Conservation (phyloP, 179 eudicot species). For the Silene coronaria region DNA sequence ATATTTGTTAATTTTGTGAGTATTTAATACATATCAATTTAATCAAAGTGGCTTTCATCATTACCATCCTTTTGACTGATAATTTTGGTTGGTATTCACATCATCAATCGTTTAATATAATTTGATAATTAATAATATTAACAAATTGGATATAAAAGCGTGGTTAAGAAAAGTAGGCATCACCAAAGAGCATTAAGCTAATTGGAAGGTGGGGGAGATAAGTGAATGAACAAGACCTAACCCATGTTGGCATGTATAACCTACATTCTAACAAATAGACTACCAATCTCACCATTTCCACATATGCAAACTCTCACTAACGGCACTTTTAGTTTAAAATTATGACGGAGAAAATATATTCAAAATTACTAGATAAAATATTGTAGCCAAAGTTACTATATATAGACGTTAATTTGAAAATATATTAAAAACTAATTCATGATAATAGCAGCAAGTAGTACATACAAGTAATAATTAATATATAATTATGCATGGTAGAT, state of each 20-base stretch:
- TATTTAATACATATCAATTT: neutral
- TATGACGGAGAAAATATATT: no score
- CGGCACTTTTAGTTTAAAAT: no score
- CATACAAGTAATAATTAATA: no score
- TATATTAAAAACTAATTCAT: no score
- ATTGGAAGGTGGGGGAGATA: constrained; percentile 16
- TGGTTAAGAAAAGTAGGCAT: constrained; percentile 8
- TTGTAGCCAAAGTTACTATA: no score
- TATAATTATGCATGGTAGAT: no score
- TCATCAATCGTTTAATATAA: neutral
- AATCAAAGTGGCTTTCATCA: constrained; percentile 9
- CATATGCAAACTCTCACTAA: neutral
- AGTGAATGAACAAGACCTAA: neutral
- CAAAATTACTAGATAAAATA: no score
- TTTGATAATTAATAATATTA: neutral
- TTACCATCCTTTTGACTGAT: constrained; percentile 19
- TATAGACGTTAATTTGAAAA: no score
- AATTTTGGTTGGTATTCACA: constrained; percentile 12
- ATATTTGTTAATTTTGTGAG: neutral
- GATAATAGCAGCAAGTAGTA: no score
- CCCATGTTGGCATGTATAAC: constrained; percentile 2
- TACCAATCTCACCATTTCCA: constrained; percentile 6
- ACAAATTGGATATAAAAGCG: constrained; percentile 8
- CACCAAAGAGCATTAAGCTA: constrained; percentile 3
- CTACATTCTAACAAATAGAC: neutral